These are phyloP conservation scores for Malania oleifera DNA, from an alignment of 164 flowering plant genomes.

Conservation along the genomic window DNA sequence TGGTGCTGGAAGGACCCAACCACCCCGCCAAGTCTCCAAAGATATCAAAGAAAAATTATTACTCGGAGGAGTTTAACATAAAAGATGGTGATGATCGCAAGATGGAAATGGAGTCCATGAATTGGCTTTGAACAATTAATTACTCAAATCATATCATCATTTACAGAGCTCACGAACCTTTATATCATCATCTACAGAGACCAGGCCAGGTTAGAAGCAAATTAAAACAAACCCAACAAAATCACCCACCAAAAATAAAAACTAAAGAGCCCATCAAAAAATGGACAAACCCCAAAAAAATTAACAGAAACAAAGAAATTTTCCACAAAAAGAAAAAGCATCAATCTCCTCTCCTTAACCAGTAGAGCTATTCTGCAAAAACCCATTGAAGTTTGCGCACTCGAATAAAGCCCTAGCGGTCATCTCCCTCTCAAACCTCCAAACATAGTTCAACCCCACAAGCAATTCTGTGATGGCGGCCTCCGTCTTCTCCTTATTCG, in stretches of 20 bases:
- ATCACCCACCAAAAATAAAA: conserved; percentile 5
- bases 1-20: too few relatives aligned
- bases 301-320: neutral
- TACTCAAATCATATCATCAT: conserved; percentile 21
- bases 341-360: conserved; percentile 5
- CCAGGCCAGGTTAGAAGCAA: conserved; percentile 26
- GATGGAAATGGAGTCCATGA: neutral
- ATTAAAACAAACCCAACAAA: conserved; percentile 11
- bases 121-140: conserved; percentile 4
- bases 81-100: too few relatives aligned
- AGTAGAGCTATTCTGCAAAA: conserved; percentile 16
- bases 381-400: conserved; percentile 40
- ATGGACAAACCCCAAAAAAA: conserved; percentile 2
- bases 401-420: conserved; percentile 76
- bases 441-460: conserved; percentile 89
- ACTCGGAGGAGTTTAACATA: too few relatives aligned
- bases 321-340: conserved; percentile 1
- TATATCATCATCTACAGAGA: conserved; percentile 24
- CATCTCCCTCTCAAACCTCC: conserved; percentile 95
- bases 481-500: conserved; percentile 77
- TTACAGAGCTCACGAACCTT: conserved; percentile 19
- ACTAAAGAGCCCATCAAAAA: neutral
- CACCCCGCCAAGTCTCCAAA: too few relatives aligned
- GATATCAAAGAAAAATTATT: too few relatives aligned
- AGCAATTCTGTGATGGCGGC: conserved; percentile 92